Evolutionary conservation across 306 rosid species (phyloP).

Genomic region (Styphnolobium japonicum): DNA sequence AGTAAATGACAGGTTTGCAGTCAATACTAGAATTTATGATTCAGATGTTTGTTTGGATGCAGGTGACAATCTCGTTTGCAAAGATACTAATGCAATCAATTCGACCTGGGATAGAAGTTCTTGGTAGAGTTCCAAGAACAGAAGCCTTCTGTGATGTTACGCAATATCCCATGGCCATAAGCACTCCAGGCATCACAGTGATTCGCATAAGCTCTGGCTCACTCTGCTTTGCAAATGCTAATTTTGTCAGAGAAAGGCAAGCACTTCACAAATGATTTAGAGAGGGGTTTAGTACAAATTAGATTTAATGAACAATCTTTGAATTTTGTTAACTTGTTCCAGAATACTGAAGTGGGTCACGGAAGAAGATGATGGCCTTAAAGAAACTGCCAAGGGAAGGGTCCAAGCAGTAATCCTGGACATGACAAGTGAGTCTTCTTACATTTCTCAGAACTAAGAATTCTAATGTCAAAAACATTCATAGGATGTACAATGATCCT

Average conservation of each 20-base stretch:
- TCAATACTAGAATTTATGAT: constrained; percentile 14
- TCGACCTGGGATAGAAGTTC: constrained; percentile 67
- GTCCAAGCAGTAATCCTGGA: constrained; percentile 59
- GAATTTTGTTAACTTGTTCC: constrained; percentile 30
- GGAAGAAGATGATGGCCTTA: constrained; percentile 46
- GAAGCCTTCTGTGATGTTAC: constrained; percentile 61
- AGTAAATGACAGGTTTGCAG: no score
- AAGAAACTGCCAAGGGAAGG: constrained; percentile 36
- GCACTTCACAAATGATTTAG: constrained; percentile 22
- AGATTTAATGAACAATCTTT: neutral
- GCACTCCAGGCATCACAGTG: constrained; percentile 56
- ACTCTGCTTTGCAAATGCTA: constrained; percentile 85
- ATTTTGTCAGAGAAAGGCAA: constrained; percentile 77
- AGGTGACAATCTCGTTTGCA: constrained; percentile 77
- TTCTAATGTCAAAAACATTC: neutral
- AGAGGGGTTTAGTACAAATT: constrained; percentile 8
- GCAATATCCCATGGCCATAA: constrained; percentile 77
- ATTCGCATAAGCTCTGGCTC: constrained; percentile 66
- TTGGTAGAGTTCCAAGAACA: constrained; percentile 74
- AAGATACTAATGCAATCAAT: constrained; percentile 67
- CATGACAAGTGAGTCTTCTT: constrained; percentile 60
- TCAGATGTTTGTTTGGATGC: constrained; percentile 27
- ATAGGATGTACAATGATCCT: neutral
- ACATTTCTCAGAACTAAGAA: neutral
- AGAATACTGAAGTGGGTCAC: constrained; percentile 63